A percentile compares a stretch with the other conserved stretches of the same genome.
Conservation (phyloP, 805 yeast species). For the Kodamaea jinghongensis region DNA sequence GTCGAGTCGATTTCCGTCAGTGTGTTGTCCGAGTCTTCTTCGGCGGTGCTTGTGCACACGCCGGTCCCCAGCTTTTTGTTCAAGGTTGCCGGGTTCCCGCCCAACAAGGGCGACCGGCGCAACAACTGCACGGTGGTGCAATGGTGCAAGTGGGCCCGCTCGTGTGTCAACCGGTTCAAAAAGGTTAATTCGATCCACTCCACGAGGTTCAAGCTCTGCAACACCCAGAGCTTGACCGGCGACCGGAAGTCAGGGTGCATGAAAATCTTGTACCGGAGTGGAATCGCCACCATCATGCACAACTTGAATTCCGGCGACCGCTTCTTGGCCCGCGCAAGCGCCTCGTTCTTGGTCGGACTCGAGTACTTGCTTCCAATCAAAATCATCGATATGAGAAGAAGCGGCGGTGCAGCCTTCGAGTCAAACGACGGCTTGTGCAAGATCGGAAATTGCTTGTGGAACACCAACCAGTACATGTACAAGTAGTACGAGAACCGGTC, state of each 20-base stretch:
- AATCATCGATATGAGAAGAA: conserved; percentile 54
- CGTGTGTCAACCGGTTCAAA: conserved; percentile 67
- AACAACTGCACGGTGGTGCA: conserved; percentile 80
- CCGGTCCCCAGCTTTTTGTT: conserved; percentile 23
- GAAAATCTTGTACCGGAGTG: conserved; percentile 69
- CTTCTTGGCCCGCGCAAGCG: conserved; percentile 16
- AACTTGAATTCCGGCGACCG: conserved; percentile 38
- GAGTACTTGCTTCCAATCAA: conserved; percentile 52
- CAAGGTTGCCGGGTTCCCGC: conserved; percentile 57
- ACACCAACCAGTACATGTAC: conserved; percentile 53
- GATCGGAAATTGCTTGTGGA: conserved; percentile 56
- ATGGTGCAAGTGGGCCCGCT: conserved; percentile 81
- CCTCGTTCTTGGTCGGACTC: conserved; percentile 14
- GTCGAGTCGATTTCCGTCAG: conserved; percentile 12
- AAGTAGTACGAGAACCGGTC: conserved; percentile 36
- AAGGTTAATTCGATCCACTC: conserved; percentile 80
- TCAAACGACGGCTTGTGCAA: conserved; percentile 37
- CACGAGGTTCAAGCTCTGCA: conserved; percentile 70
- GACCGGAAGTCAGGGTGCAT: conserved; percentile 70
- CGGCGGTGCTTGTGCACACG: conserved; percentile 31
- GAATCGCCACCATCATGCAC: conserved; percentile 48
- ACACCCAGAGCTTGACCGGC: conserved; percentile 72
- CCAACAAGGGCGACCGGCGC: conserved; percentile 71
- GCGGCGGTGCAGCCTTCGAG: conserved; percentile 45
- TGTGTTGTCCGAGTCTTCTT: conserved; percentile 28